Evolutionary conservation across 176 grass and related monocot species (phyloP).

Genomic region (Avena atlantica): DNA sequence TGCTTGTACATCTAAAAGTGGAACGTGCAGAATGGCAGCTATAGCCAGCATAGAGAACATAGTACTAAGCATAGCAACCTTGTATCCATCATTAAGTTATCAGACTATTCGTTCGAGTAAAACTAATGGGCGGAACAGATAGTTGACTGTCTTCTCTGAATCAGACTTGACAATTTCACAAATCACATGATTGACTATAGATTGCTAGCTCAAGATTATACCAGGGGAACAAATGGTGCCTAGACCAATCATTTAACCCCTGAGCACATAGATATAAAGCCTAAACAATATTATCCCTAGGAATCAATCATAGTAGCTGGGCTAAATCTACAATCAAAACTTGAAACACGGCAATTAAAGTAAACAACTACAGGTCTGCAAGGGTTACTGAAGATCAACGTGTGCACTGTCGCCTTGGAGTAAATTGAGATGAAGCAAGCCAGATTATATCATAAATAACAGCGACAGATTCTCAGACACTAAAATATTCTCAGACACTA

Average conservation of each 20-base stretch:
- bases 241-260: not conserved
- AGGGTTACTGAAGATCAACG: no score
- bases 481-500: no score
- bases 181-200: not conserved
- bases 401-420: no score
- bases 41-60: not conserved
- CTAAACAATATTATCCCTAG: no score
- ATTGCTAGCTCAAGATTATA: not conserved
- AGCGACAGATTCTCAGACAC: no score
- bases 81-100: not conserved
- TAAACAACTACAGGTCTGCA: no score
- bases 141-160: not conserved
- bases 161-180: not conserved
- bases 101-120: not conserved
- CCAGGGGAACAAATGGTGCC: not conserved
- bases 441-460: no score
- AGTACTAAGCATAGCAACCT: not conserved
- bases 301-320: no score
- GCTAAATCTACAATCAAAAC: no score
- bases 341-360: no score
- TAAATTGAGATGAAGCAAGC: no score
- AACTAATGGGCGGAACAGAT: not conserved
- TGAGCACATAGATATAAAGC: no score
- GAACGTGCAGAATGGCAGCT: not conserved
- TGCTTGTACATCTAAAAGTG: constrained; percentile 72